Evolutionary conservation across 2,329 filamentous ascomycete species (phyloP).

Genomic region (Mollisia scopiformis): DNA sequence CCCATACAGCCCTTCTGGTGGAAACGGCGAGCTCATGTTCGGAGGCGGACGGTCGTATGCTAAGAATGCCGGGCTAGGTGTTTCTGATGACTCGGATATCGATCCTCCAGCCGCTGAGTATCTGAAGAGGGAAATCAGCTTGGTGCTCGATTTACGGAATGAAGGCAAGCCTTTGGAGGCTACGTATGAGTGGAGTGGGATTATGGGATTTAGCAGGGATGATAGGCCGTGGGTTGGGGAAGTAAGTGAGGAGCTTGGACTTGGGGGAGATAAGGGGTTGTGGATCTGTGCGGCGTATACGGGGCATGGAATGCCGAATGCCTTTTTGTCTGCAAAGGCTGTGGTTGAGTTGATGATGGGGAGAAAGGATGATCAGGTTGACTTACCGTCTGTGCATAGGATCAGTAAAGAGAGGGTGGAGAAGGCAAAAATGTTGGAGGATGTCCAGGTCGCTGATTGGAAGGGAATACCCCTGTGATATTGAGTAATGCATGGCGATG

Average conservation of each 20-base stretch:
- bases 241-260: constrained; percentile 56
- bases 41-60: constrained; percentile 69
- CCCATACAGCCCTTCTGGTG: constrained; percentile 45
- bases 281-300: constrained; percentile 71
- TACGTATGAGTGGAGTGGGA: constrained; percentile 69
- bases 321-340: constrained; percentile 66
- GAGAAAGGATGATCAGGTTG: constrained; percentile 41
- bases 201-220: constrained; percentile 78
- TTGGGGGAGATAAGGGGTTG: constrained; percentile 58
- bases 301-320: constrained; percentile 78
- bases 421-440: constrained; percentile 27
- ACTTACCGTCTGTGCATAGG: constrained; percentile 47
- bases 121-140: constrained; percentile 31
- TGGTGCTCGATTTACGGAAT: constrained; percentile 34
- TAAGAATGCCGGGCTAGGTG: constrained; percentile 53
- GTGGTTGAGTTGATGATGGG: constrained; percentile 62
- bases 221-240: constrained; percentile 70
- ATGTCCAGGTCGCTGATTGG: constrained; percentile 31
- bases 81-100: constrained; percentile 61
- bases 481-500: too few species aligned
- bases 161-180: constrained; percentile 48
- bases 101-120: constrained; percentile 47
- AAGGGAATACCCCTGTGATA: too few species aligned
- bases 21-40: constrained; percentile 64
- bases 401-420: constrained; percentile 27